Evolutionary conservation across 352 stramenopile genomes (phyloP), one percentile per base, ranked within the genome.

Genomic region (Pythium vanterpoolii): DNA sequence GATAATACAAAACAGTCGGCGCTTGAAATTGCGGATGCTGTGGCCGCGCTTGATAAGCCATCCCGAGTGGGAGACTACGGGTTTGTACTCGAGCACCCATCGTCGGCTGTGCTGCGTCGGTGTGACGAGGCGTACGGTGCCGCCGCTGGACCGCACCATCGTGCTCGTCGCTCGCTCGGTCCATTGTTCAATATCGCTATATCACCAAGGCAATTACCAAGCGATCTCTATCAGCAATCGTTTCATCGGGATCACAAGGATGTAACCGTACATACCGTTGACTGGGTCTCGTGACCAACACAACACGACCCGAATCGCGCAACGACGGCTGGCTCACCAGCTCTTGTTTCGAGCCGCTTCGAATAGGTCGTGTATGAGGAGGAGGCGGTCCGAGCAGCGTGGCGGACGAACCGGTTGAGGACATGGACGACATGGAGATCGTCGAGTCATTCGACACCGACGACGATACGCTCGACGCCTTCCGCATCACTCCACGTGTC

Each of bases 21-120:
- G 82, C 63, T 95, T 95, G 66, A 93, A 95, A 54, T 86, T 89
- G 28, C 81, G 77, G 34, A 89, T 79, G 21, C 82, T 86, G 42
- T 87, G 74, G 27, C 78, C 86, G 19, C 83, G 82, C 47, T 95
- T 95, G 61, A 95, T 92, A 39, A 95, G 79, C 86, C 86, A 95
- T 10, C 86, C 86, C 26, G 86, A 95, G 58, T 93, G 83, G 1
- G 76, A 69, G 9, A 95, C 82, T 5, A 90, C 71, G 1, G 85
- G 85, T 46, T 93, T 93, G 74, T 93, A 93, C 60, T 91, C 79
- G 13, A 89, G 77, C 47, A 90, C 72, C 75, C 79, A 90, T 27
- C 76, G 76, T 33, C 63, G 70, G 64, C 82, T 89, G 39, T 90
- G 79, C 43, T 77, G 75, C 36, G 71, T 83, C 5, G 78, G 79